Base-by-base conservation (phyloP, 306 rosid species). In the Canavalia gladiata region DNA sequence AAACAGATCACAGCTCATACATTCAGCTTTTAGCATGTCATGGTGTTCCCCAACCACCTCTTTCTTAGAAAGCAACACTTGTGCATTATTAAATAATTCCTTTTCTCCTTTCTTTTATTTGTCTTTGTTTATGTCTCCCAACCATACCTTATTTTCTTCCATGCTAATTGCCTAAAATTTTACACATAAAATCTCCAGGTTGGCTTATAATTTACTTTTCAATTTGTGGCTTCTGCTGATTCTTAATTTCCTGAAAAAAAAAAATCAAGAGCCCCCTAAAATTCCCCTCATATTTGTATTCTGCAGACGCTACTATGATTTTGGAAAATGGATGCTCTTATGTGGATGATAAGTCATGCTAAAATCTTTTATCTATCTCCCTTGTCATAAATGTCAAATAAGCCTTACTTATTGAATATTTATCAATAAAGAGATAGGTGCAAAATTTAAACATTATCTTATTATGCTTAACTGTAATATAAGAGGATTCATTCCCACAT, bases 41-140 rank as follows among this genome's bases (percentile, higher is more conserved):
- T 88, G 82, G 80, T 39, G 72, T 88, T 83, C 75, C 77, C 87
- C 85, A 75, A 72, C 84, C 54, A 68, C 66, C 63, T 56, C 83
- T 58, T 74, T 74, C 51, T 74, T 77, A 75, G 54, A 72, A 77
- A 75, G 28, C 82, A 81, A 9, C 56, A 18, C 68, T 33, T 51
- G 31, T 60, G 60, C 70, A 59, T 54, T 74, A 59, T 46, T 47
- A 74, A 74, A 76, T 39, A 18, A 63, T 34, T 76, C 55, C 18
- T 58, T 59, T 59, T 50, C 55, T 10, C 56, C 41, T 57, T 59
- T 43, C 46, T 12, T 77, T 31, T 25, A 72, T 35, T 13, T 50
- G 31, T 55, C 7, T 0, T 43, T 68, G 30, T 73, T 73, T 43
- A 6, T 30, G 52, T 37, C 67, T 66, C 63, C 28, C 50, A 33